These are phyloP conservation scores for Verbascum thapsus DNA, from an alignment of 257 asterid species.

Conservation along the genomic window DNA sequence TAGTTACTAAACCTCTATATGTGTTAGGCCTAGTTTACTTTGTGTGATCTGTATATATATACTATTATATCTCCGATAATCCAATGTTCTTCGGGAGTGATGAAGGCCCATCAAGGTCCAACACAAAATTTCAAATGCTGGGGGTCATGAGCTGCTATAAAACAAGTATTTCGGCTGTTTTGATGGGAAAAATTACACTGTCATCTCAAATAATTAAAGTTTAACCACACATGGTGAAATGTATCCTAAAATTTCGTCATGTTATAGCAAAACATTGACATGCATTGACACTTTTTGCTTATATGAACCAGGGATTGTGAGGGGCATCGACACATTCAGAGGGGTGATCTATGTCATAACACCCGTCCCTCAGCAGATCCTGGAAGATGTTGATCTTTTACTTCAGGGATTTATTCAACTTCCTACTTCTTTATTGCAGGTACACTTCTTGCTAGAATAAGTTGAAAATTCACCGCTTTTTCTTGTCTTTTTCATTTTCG, in stretches of 20 bases:
- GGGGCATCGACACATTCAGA: slow-evolving; percentile 70
- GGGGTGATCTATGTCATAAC: slow-evolving; percentile 66
- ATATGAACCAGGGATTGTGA: slow-evolving; percentile 70
- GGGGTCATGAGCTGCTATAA: too few species aligned
- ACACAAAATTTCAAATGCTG: too few species aligned
- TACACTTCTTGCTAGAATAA: slow-evolving; percentile 31
- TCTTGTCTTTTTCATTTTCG: too few species aligned
- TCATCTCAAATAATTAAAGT: too few species aligned
- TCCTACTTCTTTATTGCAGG: slow-evolving; percentile 86
- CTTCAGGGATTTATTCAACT: slow-evolving; percentile 82
- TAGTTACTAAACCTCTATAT: slow-evolving; percentile 33
- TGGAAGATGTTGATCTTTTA: slow-evolving; percentile 79
- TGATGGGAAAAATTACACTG: too few species aligned
- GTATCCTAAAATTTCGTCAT: not conserved
- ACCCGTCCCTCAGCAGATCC: slow-evolving; percentile 68
- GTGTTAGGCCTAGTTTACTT: too few species aligned
- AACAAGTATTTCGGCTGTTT: too few species aligned
- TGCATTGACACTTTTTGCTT: slow-evolving; percentile 17
- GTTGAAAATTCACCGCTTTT: not conserved
- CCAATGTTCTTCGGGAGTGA: too few species aligned
- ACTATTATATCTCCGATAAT: too few species aligned
- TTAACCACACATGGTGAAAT: too few species aligned
- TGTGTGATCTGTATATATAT: too few species aligned
- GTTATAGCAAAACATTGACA: not conserved
- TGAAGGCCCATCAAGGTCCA: too few species aligned